Conservation (phyloP, 805 yeast species). For the Cyberlindnera sargentensis region DNA sequence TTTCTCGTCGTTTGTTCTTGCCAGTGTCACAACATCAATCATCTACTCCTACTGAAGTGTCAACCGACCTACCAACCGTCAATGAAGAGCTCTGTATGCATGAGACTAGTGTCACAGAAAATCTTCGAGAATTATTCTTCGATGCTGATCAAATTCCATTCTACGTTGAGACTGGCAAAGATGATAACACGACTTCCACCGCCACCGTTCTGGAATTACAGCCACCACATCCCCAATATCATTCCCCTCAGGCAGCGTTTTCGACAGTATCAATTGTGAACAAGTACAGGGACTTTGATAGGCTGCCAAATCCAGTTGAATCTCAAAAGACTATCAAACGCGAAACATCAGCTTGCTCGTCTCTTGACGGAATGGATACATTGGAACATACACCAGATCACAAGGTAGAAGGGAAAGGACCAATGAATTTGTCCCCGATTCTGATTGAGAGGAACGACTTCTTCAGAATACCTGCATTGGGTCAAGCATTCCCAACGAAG, state of each 20-base stretch:
- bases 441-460: background rate
- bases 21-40: too few relatives aligned
- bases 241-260: too few relatives aligned
- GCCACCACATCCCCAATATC: too few relatives aligned
- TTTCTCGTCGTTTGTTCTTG: background rate
- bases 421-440: background rate
- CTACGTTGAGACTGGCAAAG: background rate
- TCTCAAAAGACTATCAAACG: too few relatives aligned
- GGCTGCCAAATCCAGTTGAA: too few relatives aligned
- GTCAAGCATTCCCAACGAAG: too few relatives aligned
- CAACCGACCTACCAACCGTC: background rate
- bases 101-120: background rate
- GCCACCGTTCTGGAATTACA: too few relatives aligned
- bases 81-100: background rate
- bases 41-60: too few relatives aligned
- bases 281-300: too few relatives aligned
- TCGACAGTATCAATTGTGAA: too few relatives aligned
- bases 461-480: too few relatives aligned
- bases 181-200: too few relatives aligned
- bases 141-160: background rate
- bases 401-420: background rate
- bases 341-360: background rate
- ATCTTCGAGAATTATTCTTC: background rate
- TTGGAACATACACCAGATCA: background rate
- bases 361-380: constrained; percentile 1